Conservation (phyloP, 75 land plant species). For the Gnetum montanum region DNA sequence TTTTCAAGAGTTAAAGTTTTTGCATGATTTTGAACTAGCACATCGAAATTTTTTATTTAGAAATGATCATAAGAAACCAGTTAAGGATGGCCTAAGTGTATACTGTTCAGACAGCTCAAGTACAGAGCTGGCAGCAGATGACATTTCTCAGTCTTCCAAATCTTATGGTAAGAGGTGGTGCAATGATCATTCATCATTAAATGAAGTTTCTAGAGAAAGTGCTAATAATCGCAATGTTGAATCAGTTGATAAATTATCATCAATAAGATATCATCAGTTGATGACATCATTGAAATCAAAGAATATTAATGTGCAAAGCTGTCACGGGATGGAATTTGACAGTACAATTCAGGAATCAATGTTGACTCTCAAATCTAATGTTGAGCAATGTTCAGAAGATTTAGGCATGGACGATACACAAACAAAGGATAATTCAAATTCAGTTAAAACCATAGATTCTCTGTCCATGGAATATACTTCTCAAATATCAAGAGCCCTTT, state of each 20-base stretch:
- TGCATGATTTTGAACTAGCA: neutral
- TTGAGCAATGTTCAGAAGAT: neutral
- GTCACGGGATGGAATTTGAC: no score
- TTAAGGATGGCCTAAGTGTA: neutral
- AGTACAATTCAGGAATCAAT: neutral
- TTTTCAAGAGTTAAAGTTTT: neutral
- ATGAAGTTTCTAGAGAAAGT: neutral
- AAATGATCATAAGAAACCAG: neutral
- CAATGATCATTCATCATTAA: neutral
- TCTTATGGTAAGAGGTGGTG: neutral
- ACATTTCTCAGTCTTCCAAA: constrained; percentile 1
- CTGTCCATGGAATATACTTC: neutral
- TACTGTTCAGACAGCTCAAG: neutral
- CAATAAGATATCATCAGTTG: neutral
- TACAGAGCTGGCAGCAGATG: neutral
- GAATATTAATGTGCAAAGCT: neutral
- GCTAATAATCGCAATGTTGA: neutral
- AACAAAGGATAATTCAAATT: neutral
- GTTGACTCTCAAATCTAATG: neutral
- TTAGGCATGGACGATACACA: neutral
- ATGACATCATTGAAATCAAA: neutral
- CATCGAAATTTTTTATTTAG: neutral
- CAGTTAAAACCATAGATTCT: neutral
- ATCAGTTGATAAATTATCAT: neutral
- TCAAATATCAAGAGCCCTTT: neutral